A percentile compares a stretch with the other conserved stretches of the same genome.
phyloP scores from a whole-genome alignment of 805 yeast genomes.

The Torulaspora gathmanii region DNA sequence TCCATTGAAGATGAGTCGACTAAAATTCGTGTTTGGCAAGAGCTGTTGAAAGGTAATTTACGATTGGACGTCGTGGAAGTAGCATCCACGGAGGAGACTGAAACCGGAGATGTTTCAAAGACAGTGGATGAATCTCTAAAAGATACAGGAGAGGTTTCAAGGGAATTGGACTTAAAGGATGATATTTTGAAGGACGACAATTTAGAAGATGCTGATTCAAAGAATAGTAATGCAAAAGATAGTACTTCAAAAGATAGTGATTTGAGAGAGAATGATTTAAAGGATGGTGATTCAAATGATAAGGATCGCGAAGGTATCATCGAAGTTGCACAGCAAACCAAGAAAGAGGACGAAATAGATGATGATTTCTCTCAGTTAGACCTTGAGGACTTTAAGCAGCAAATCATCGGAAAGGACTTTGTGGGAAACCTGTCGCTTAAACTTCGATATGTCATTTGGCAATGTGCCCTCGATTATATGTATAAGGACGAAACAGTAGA shows the following conservation, averaged over 20 bases:
- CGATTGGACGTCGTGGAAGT: conserved; percentile 29
- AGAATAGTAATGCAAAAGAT: no score
- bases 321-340: conserved; percentile 6
- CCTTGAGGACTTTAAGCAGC: conserved; percentile 38
- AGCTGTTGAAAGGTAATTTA: conserved; percentile 39
- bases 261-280: no score
- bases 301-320: conserved; percentile 2
- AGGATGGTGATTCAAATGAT: neutral
- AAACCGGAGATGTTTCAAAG: neutral
- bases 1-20: conserved; percentile 29
- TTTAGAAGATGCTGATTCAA: no score
- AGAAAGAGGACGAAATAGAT: conserved; percentile 9
- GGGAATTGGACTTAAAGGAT: conserved; percentile 1
- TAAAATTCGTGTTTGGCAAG: conserved; percentile 41
- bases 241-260: no score
- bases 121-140: neutral
- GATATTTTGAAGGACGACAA: neutral
- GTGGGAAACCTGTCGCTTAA: conserved; percentile 57
- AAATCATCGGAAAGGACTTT: conserved; percentile 43
- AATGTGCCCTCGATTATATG: conserved; percentile 42
- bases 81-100: conserved; percentile 6
- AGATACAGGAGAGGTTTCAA: neutral
- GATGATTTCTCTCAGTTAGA: conserved; percentile 40
- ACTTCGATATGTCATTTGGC: conserved; percentile 65
- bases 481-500: conserved; percentile 31